These are phyloP conservation scores for Diplocarpon mali DNA, from an alignment of 2,329 filamentous ascomycete species.

Conservation along the genomic window DNA sequence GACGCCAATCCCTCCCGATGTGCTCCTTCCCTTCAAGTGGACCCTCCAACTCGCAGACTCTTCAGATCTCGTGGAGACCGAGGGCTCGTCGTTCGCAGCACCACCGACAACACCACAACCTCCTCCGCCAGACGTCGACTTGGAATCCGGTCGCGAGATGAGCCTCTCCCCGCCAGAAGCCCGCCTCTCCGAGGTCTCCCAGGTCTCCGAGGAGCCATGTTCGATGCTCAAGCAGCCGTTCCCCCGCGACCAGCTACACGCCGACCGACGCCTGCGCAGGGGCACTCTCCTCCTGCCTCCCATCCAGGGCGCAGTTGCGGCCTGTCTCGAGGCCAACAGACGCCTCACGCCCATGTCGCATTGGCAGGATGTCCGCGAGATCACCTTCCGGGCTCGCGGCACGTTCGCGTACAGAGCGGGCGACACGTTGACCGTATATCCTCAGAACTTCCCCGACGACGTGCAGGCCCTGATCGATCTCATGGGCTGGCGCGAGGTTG, in stretches of 20 bases:
- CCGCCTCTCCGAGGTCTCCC: not conserved
- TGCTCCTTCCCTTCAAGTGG: slow-evolving; percentile 68
- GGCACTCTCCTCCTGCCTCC: slow-evolving; percentile 1
- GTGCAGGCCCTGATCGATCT: slow-evolving; percentile 67
- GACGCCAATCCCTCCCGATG: slow-evolving; percentile 60
- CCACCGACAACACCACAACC: not conserved
- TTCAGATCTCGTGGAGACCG: no score
- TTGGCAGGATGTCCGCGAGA: slow-evolving; percentile 86
- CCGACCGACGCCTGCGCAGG: not conserved
- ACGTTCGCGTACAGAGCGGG: slow-evolving; percentile 48
- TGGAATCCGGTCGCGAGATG: not conserved
- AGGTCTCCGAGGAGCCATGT: not conserved
- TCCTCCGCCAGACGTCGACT: not conserved
- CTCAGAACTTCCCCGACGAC: slow-evolving; percentile 76
- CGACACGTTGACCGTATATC: slow-evolving; percentile 70
- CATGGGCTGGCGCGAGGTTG: slow-evolving; percentile 67
- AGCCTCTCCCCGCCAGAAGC: not conserved
- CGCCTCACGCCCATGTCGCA: slow-evolving; percentile 66
- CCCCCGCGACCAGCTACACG: slow-evolving; percentile 3
- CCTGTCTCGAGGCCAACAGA: slow-evolving; percentile 49
- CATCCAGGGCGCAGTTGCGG: slow-evolving; percentile 6
- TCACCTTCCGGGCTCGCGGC: slow-evolving; percentile 47
- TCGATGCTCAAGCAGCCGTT: slow-evolving; percentile 9
- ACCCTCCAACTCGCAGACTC: slow-evolving; percentile 33
- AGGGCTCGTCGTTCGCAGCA: not conserved